These are phyloP conservation scores for Podospora didyma DNA, from an alignment of 495 filamentous ascomycete species.

Conservation along the genomic window DNA sequence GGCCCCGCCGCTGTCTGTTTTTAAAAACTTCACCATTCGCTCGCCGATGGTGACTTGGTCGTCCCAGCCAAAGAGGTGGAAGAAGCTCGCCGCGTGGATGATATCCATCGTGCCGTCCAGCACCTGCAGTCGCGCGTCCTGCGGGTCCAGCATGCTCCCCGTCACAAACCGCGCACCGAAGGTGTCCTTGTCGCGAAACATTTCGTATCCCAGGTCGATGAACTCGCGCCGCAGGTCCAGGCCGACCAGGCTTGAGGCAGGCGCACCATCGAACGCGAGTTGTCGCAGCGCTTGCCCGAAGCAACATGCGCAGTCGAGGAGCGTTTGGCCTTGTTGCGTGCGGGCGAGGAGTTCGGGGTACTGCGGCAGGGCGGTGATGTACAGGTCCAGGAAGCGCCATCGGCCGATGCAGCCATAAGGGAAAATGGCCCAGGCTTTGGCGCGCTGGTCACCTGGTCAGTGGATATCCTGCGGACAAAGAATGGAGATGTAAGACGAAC, in stretches of 20 bases:
- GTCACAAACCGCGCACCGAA: slow-evolving; percentile 46
- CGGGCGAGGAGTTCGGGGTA: slow-evolving; percentile 26
- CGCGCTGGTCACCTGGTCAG: slow-evolving; percentile 21
- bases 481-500: slow-evolving; percentile 26
- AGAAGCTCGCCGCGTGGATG: slow-evolving; percentile 50
- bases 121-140: slow-evolving; percentile 3
- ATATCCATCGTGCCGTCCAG: slow-evolving; percentile 51
- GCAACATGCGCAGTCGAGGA: slow-evolving; percentile 51
- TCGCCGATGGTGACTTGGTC: slow-evolving; percentile 47
- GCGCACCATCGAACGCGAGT: slow-evolving; percentile 40
- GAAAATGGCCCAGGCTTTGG: slow-evolving; percentile 34
- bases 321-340: slow-evolving; percentile 16
- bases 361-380: slow-evolving; percentile 20
- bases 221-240: slow-evolving; percentile 44
- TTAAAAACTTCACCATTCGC: slow-evolving; percentile 43
- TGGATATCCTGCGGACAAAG: not conserved
- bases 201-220: slow-evolving; percentile 50
- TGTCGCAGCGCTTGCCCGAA: slow-evolving; percentile 48
- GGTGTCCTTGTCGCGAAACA: slow-evolving; percentile 45
- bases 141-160: slow-evolving; percentile 49
- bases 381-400: slow-evolving; percentile 37
- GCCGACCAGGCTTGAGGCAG: slow-evolving; percentile 36
- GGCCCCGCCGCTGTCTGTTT: slow-evolving; percentile 22
- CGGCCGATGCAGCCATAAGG: slow-evolving; percentile 41
- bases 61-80: slow-evolving; percentile 57